These are phyloP conservation scores for Brasilioporus rufonigricans DNA, from an alignment of 768 basidiomycete genomes.

Conservation along the genomic window DNA sequence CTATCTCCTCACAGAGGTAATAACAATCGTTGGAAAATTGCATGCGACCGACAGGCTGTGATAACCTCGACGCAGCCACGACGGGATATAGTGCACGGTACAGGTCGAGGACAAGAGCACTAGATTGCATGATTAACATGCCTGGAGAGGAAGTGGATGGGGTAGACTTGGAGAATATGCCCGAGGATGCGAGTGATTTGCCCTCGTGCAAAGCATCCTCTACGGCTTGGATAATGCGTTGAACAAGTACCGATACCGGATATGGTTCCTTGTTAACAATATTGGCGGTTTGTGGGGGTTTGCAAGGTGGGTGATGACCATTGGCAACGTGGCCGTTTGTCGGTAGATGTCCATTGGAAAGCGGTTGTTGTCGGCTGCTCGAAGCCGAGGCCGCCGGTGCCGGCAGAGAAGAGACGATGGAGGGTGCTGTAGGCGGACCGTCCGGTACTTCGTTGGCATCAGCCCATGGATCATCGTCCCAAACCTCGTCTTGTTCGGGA, in stretches of 20 bases:
- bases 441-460: slow-evolving; percentile 38
- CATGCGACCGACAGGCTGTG: slow-evolving; percentile 56
- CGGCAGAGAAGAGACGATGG: slow-evolving; percentile 28
- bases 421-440: slow-evolving; percentile 28
- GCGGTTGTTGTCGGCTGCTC: slow-evolving; percentile 54
- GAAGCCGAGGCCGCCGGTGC: slow-evolving; percentile 44
- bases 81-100: slow-evolving; percentile 79
- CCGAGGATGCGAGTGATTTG: slow-evolving; percentile 56
- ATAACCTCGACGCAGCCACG: slow-evolving; percentile 46
- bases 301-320: slow-evolving; percentile 16
- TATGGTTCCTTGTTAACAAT: slow-evolving; percentile 46
- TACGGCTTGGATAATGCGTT: slow-evolving; percentile 52
- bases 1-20: slow-evolving; percentile 57
- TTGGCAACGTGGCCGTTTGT: slow-evolving; percentile 22
- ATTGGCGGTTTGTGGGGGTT: slow-evolving; percentile 16
- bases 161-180: slow-evolving; percentile 42
- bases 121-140: slow-evolving; percentile 55
- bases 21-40: slow-evolving; percentile 80
- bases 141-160: slow-evolving; percentile 43
- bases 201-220: slow-evolving; percentile 68
- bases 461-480: slow-evolving; percentile 74
- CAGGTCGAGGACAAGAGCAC: slow-evolving; percentile 69
- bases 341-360: slow-evolving; percentile 14
- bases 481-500: slow-evolving; percentile 43
- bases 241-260: slow-evolving; percentile 55